Conservation (phyloP, 441 rosid genomes). For the Croton setiger region DNA sequence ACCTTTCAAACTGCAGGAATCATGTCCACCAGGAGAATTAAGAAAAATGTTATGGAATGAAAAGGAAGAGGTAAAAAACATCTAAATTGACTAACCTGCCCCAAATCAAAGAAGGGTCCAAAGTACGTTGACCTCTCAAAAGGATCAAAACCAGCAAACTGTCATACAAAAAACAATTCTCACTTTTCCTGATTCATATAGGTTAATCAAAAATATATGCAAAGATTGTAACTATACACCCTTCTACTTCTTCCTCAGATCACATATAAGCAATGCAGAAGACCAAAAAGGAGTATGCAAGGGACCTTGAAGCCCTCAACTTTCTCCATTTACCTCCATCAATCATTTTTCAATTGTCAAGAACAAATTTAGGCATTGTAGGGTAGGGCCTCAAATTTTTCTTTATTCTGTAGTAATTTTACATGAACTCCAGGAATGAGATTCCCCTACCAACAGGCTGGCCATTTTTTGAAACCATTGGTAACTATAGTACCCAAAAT, state of each 20-base stretch:
- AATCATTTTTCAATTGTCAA: neutral
- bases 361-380: neutral
- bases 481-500: neutral
- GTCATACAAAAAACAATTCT: slow-evolving; percentile 15
- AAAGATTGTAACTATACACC: neutral
- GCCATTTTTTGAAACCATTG: neutral
- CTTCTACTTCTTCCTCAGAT: neutral
- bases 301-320: neutral
- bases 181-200: neutral
- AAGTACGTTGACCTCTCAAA: slow-evolving; percentile 88
- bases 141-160: slow-evolving; percentile 98
- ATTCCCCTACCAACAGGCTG: neutral
- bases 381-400: neutral
- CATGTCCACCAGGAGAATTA: slow-evolving; percentile 8
- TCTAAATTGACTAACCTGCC: slow-evolving; percentile 55
- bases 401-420: neutral
- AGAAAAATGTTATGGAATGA: neutral
- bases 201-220: neutral
- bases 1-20: slow-evolving; percentile 68
- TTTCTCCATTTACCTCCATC: neutral
- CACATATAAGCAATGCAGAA: neutral
- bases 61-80: neutral
- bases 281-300: no score
- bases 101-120: slow-evolving; percentile 88
- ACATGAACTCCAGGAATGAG: neutral